Conservation (phyloP, 164 flowering plant species). For the Chloranthus sessilifolius region DNA sequence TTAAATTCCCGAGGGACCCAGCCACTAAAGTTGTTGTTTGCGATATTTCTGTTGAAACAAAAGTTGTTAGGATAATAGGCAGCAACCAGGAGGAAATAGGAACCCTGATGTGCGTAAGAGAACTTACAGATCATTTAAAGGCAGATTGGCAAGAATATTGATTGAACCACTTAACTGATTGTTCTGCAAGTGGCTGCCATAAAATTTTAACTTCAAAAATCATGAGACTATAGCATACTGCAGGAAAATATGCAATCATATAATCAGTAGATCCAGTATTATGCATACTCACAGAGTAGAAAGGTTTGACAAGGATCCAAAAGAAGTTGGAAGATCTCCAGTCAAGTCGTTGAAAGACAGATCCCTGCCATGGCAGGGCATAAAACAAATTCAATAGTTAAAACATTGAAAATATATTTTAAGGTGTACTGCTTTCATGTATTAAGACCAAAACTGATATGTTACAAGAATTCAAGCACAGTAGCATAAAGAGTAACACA, state of each 20-base stretch:
- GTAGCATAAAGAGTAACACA: too few relatives aligned
- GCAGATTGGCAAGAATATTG: slow-evolving; percentile 45
- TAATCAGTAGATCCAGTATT: neutral
- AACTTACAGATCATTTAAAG: slow-evolving; percentile 63
- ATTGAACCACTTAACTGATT: slow-evolving; percentile 83
- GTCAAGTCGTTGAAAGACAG: slow-evolving; percentile 79
- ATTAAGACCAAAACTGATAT: too few relatives aligned
- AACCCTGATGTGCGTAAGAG: neutral
- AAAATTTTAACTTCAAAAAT: slow-evolving; percentile 6
- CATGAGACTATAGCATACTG: slow-evolving; percentile 13
- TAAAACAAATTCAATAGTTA: neutral
- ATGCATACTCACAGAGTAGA: slow-evolving; percentile 66
- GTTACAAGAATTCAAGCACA: too few relatives aligned
- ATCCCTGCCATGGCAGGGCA: slow-evolving; percentile 51
- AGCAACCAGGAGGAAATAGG: neutral
- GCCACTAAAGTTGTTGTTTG: slow-evolving; percentile 75
- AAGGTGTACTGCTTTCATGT: too few relatives aligned
- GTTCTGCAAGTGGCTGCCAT: slow-evolving; percentile 71
- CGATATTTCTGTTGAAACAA: slow-evolving; percentile 64
- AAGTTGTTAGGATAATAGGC: slow-evolving; percentile 11
- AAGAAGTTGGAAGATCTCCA: slow-evolving; percentile 79
- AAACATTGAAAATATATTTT: neutral
- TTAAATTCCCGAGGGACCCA: slow-evolving; percentile 78
- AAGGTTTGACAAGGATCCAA: slow-evolving; percentile 64
- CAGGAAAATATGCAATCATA: slow-evolving; percentile 1